phyloP scores from a whole-genome alignment of 176 grass and related monocot species.

The Bromus sterilis region DNA sequence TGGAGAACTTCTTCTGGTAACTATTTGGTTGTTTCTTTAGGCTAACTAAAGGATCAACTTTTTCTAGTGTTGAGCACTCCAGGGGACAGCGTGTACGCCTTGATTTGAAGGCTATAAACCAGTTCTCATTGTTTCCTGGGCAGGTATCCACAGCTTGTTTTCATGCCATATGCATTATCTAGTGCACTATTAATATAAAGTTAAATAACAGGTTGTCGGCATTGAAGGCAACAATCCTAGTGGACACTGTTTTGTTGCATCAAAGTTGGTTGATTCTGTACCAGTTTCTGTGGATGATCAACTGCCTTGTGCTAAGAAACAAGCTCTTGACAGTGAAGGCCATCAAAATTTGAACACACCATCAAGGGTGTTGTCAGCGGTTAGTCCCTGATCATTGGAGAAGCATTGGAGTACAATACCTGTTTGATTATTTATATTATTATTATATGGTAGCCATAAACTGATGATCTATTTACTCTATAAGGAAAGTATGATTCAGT shows the following conservation, averaged over 20 bases:
- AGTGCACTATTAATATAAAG: conserved; percentile 11
- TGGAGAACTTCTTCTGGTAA: not conserved
- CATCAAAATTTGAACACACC: conserved; percentile 30
- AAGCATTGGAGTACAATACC: not conserved
- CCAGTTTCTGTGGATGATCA: conserved; percentile 37
- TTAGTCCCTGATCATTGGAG: conserved; percentile 30
- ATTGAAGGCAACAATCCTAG: conserved; percentile 93
- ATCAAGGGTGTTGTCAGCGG: conserved; percentile 49
- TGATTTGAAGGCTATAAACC: conserved; percentile 69
- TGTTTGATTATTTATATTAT: not conserved
- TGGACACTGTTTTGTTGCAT: conserved; percentile 78
- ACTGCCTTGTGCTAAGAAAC: conserved; percentile 72
- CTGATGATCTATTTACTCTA: not conserved
- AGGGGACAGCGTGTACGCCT: conserved; percentile 71
- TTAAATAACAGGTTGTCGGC: conserved; percentile 61
- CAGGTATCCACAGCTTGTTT: conserved; percentile 41
- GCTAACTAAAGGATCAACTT: conserved; percentile 9
- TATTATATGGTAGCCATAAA: not conserved
- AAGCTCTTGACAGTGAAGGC: conserved; percentile 37
- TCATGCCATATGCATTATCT: not conserved
- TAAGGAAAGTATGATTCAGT: not conserved
- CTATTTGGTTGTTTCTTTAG: conserved; percentile 7
- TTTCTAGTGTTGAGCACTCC: conserved; percentile 64
- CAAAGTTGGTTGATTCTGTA: conserved; percentile 70
- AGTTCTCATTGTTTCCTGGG: conserved; percentile 87